Conservation (phyloP, 768 basidiomycete genomes). For the Dendrothele bispora region DNA sequence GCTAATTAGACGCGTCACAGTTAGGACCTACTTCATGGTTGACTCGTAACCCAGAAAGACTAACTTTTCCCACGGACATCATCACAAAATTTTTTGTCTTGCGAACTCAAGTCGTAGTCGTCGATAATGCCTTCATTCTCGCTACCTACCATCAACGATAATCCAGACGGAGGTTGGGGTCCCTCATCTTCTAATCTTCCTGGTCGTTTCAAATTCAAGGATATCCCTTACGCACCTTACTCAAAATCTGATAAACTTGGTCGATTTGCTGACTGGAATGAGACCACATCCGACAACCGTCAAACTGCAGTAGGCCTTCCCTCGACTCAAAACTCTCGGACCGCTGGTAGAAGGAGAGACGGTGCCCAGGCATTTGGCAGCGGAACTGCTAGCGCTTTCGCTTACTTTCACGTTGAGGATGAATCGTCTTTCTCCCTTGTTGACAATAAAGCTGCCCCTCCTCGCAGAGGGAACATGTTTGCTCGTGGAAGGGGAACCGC, state of each 20-base stretch:
- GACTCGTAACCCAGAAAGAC: slow-evolving; percentile 27
- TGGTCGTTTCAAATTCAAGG: slow-evolving; percentile 94
- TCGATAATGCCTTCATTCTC: slow-evolving; percentile 74
- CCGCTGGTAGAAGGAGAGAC: slow-evolving; percentile 67
- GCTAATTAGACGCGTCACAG: slow-evolving; percentile 9
- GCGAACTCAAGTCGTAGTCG: slow-evolving; percentile 11
- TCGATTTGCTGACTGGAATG: slow-evolving; percentile 97
- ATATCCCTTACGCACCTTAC: slow-evolving; percentile 98
- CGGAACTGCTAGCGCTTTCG: slow-evolving; percentile 87
- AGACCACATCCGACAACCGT: slow-evolving; percentile 63
- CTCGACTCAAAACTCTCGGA: slow-evolving; percentile 48
- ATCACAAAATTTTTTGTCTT: slow-evolving; percentile 27
- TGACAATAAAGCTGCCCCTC: slow-evolving; percentile 76
- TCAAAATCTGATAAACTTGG: slow-evolving; percentile 99
- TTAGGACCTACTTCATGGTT: too few relatives aligned
- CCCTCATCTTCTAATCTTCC: slow-evolving; percentile 80
- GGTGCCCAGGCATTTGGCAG: slow-evolving; percentile 88
- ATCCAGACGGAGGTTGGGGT: slow-evolving; percentile 93
- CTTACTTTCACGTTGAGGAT: slow-evolving; percentile 97
- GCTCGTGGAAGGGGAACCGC: slow-evolving; percentile 52
- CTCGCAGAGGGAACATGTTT: slow-evolving; percentile 70
- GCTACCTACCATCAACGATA: slow-evolving; percentile 86
- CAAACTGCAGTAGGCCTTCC: slow-evolving; percentile 52
- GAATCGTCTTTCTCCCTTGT: slow-evolving; percentile 97
- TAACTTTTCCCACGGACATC: slow-evolving; percentile 54